These are phyloP conservation scores for Arabis hirsuta DNA, from an alignment of 345 rosid genomes.

Conservation along the genomic window DNA sequence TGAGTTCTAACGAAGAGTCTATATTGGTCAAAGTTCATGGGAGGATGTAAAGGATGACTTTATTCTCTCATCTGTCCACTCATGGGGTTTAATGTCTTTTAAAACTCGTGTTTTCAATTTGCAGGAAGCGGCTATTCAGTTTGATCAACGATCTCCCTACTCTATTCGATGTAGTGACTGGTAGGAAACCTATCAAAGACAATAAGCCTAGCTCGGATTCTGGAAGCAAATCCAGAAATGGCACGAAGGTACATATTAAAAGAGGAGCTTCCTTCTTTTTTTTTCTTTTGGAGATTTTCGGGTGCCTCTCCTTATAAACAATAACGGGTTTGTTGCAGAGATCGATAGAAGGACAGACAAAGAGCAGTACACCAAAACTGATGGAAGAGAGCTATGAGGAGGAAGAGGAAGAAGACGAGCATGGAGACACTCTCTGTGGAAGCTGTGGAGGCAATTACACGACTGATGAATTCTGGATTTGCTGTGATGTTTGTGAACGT, in stretches of 20 bases:
- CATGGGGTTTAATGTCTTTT: slow-evolving; percentile 1
- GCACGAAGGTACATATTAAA: slow-evolving; percentile 56
- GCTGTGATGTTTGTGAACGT: slow-evolving; percentile 79
- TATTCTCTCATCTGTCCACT: not conserved
- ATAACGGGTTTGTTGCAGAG: slow-evolving; percentile 48
- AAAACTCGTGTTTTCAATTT: slow-evolving; percentile 12
- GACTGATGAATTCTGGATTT: slow-evolving; percentile 85
- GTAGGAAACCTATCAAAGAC: slow-evolving; percentile 82
- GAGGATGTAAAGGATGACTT: too few relatives aligned
- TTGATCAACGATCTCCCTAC: slow-evolving; percentile 92
- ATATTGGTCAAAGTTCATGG: too few relatives aligned
- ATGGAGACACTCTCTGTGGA: slow-evolving; percentile 73
- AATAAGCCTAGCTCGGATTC: slow-evolving; percentile 87
- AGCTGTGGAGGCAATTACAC: slow-evolving; percentile 77
- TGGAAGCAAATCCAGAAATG: slow-evolving; percentile 71
- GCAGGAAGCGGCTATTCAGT: slow-evolving; percentile 92
- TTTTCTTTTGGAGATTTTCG: not conserved
- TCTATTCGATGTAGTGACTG: slow-evolving; percentile 92
- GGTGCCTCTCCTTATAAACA: not conserved
- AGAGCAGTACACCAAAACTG: slow-evolving; percentile 54
- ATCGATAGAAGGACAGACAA: slow-evolving; percentile 68
- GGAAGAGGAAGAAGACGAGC: slow-evolving; percentile 77
- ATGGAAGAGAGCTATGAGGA: slow-evolving; percentile 59
- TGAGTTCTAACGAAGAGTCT: too few relatives aligned
- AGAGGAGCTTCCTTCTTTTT: not conserved